Conservation (phyloP, 163 green algal genomes). For the Volvox carteri region DNA sequence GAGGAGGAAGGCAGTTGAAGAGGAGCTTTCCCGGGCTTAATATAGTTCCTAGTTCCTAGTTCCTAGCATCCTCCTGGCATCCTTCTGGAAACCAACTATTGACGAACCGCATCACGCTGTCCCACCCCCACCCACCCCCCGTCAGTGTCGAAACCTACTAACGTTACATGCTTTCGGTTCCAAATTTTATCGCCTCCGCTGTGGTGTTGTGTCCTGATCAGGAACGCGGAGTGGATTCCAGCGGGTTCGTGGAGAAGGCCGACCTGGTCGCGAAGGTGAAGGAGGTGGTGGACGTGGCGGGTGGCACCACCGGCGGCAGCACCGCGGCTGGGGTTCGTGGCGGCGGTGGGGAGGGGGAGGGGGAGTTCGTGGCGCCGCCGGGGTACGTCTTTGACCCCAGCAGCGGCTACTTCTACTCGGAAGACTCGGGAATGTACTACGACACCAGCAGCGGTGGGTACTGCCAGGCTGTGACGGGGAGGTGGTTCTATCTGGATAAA, state of each 20-base stretch:
- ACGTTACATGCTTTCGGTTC: neutral
- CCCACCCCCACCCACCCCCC: no score
- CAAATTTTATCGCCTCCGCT: no score
- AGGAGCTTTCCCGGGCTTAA: no score
- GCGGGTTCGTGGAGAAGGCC: constrained; percentile 76
- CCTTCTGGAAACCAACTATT: no score
- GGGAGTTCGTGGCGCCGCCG: constrained; percentile 52
- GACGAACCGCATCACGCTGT: no score
- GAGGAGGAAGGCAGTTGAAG: no score
- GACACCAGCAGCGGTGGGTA: constrained; percentile 58
- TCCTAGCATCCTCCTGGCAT: no score
- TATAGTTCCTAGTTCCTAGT: no score
- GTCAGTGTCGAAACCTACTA: no score
- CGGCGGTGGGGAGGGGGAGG: neutral
- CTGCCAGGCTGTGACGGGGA: constrained; percentile 48
- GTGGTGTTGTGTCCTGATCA: no score
- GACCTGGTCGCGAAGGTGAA: constrained; percentile 74
- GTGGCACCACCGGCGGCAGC: neutral
- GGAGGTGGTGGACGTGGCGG: constrained; percentile 17
- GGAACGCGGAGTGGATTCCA: constrained; percentile 62
- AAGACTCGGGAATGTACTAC: constrained; percentile 70
- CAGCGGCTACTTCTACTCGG: constrained; percentile 71
- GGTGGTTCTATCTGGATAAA: constrained; percentile 58
- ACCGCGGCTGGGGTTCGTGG: no score
- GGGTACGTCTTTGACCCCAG: constrained; percentile 78